A percentile compares a stretch with the other conserved stretches of the same genome.
These are phyloP conservation scores for Saccharomyces hybrid DNA, from an alignment of 1,139 yeast species.

Conservation along the genomic window DNA sequence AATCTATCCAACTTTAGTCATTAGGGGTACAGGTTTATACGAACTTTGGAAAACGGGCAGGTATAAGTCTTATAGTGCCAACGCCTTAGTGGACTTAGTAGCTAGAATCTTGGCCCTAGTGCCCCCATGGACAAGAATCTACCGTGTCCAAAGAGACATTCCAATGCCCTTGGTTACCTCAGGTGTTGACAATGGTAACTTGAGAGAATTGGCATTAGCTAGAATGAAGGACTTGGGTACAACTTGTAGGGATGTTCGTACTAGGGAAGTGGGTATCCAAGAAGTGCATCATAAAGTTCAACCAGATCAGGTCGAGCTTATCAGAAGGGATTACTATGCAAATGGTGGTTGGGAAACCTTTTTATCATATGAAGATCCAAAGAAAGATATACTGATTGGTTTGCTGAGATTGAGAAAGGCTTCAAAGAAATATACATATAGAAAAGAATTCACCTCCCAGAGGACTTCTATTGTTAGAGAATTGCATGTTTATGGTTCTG, in stretches of 20 bases:
- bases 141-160: slow-evolving; percentile 96
- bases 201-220: slow-evolving; percentile 90
- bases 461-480: slow-evolving; percentile 92
- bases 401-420: slow-evolving; percentile 82
- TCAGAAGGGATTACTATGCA: slow-evolving; percentile 93
- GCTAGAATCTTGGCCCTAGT: slow-evolving; percentile 93
- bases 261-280: slow-evolving; percentile 97
- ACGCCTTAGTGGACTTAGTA: slow-evolving; percentile 85
- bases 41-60: slow-evolving; percentile 97
- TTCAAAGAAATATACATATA: slow-evolving; percentile 77
- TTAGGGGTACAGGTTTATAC: slow-evolving; percentile 94
- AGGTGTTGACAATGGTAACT: slow-evolving; percentile 96
- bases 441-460: slow-evolving; percentile 79
- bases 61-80: slow-evolving; percentile 90
- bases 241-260: slow-evolving; percentile 92
- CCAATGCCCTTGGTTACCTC: slow-evolving; percentile 98
- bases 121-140: slow-evolving; percentile 99
- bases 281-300: slow-evolving; percentile 96
- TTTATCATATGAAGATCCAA: slow-evolving; percentile 92
- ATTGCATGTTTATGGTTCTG: slow-evolving; percentile 94
- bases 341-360: slow-evolving; percentile 99
- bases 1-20: slow-evolving; percentile 90
- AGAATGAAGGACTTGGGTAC: slow-evolving; percentile 98
- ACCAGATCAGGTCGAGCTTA: slow-evolving; percentile 94
- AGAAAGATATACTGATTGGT: slow-evolving; percentile 91